phyloP scores from a whole-genome alignment of 176 grass and related monocot genomes.

The Oryza rufipogon region DNA sequence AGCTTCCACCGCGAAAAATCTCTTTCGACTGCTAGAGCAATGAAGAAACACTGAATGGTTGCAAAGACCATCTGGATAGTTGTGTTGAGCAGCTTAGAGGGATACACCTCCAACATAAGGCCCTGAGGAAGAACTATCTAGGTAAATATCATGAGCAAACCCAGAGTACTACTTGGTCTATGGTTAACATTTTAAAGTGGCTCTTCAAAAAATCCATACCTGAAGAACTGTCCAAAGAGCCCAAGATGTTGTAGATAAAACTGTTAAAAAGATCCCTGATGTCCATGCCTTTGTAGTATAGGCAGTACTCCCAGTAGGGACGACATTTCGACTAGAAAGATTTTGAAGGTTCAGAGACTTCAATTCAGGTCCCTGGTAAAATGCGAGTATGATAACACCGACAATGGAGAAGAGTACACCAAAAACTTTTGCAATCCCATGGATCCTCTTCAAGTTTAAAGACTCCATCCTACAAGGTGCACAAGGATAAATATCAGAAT shows the following conservation, averaged over 20 bases:
- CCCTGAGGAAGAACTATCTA: constrained; percentile 28
- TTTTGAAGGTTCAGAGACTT: constrained; percentile 53
- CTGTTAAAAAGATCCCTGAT: constrained; percentile 45
- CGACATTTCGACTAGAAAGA: constrained; percentile 9
- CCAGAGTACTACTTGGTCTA: not conserved
- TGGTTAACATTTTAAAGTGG: not conserved
- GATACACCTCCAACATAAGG: constrained; percentile 51
- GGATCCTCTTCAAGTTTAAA: constrained; percentile 51
- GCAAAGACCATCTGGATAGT: constrained; percentile 58
- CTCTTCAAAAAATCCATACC: constrained; percentile 26
- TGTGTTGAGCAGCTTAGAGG: constrained; percentile 55
- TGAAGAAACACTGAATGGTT: constrained; percentile 56
- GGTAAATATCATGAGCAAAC: not conserved
- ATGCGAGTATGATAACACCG: constrained; percentile 50
- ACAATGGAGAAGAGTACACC: constrained; percentile 41
- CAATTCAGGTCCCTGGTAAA: constrained; percentile 59
- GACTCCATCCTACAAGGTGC: constrained; percentile 56
- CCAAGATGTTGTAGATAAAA: constrained; percentile 36
- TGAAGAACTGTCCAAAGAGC: constrained; percentile 64
- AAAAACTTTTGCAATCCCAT: constrained; percentile 49
- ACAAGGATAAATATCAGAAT: not conserved
- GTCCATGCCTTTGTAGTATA: constrained; percentile 39
- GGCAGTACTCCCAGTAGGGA: not conserved
- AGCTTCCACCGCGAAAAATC: constrained; percentile 64
- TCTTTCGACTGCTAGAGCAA: constrained; percentile 50